Evolutionary conservation across 1,284 basidiomycete species (phyloP).

Genomic region (Cystobasidium sp.): DNA sequence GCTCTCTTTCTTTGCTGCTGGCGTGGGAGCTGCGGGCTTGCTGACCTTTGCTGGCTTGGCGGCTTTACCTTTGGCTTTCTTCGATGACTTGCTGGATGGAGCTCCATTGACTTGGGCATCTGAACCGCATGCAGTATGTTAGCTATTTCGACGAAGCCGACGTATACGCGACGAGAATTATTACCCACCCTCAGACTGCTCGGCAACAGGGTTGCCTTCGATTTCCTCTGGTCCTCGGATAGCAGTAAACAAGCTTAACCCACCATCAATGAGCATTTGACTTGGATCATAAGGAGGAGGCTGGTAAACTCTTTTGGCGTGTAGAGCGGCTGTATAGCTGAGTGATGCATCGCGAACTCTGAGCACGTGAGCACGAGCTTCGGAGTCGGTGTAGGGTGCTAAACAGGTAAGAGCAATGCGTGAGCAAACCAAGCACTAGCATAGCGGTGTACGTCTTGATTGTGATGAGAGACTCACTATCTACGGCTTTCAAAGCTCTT

Average conservation of each 20-base stretch:
- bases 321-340: conserved; percentile 57
- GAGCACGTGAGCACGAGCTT: conserved; percentile 61
- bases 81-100: conserved; percentile 51
- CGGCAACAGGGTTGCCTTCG: neutral
- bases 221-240: conserved; percentile 58
- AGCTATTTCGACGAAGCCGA: conserved; percentile 56
- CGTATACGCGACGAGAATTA: neutral
- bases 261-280: conserved; percentile 51
- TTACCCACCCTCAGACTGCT: conserved; percentile 2
- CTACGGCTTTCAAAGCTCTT: conserved; percentile 19
- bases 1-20: conserved; percentile 5
- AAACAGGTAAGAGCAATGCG: neutral
- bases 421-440: neutral
- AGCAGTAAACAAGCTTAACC: conserved; percentile 59
- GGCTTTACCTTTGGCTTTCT: conserved; percentile 40
- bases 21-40: conserved; percentile 15
- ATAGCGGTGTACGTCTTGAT: neutral
- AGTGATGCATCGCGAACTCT: conserved; percentile 61
- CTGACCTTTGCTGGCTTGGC: neutral
- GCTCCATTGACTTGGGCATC: conserved; percentile 33
- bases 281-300: conserved; percentile 38
- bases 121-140: conserved; percentile 46
- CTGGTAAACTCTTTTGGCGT: conserved; percentile 54
- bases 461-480: conserved; percentile 45
- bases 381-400: conserved; percentile 62